Base-by-base conservation (phyloP, 805 yeast genomes). In the Ogataea trehaloabstinens region DNA sequence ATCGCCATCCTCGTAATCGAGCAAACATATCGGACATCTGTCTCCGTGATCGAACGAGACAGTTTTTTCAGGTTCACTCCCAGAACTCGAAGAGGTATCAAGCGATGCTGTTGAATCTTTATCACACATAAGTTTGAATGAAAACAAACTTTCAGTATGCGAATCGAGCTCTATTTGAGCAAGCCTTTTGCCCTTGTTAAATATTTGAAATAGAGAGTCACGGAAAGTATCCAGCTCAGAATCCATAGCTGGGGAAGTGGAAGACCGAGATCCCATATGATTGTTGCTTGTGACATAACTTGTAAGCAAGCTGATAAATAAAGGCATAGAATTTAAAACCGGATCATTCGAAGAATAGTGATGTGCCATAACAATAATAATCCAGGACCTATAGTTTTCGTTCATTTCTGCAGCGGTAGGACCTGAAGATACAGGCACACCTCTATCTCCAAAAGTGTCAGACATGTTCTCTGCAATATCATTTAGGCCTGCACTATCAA, bases 291-390 rank as follows among this genome's bases (percentile, higher is more conserved):
- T 40, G 8, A 52, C 57, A 36, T 52, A 51, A 32, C 43, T 48
- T 2, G 52, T 51, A 13, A 56, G 34, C 18, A 51, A 34, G 17
- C 48, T 51, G 36, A 56, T 51, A 29, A 55, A 53, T 21, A 48
- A 24, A 11, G 60, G 53, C 56, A 78, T 59, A 33, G 78, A 62
- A 24, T 63, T 66, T 40, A 78, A 73, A 10, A 77, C 60, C 1
- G 70, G 63, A 34, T 56, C 60, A 10, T 38, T 36, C 1, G 48
- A 32, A 3, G 74, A 67, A 46, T 74, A 78, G 11, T 71, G 59
- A 28, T 80, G 80, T 0, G 83, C 83, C 61, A 77, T 68, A 6
- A 78, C 81, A 35, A 76, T 75, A 18, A 79, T 74, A n/a, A 78
- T 70, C 85, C 84, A 78, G 1, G 80, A 71, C 20, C 77, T 60